Base-by-base conservation (phyloP, 2,329 filamentous ascomycete species). In the Penicillium thymicola region DNA sequence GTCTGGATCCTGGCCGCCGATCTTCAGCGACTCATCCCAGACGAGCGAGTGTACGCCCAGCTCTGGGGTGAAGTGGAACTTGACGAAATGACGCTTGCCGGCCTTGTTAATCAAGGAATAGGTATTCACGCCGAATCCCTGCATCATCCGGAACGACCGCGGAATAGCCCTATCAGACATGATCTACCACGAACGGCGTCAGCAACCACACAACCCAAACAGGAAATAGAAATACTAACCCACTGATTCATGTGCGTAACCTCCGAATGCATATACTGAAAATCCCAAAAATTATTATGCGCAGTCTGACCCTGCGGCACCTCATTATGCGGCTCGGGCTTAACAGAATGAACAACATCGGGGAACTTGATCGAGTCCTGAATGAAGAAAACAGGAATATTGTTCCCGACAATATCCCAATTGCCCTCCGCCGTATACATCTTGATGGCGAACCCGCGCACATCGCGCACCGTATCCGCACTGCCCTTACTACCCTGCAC, bases 401-500 rank as follows among this genome's bases (percentile, higher is more conserved):
- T 75, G 51, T 76, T 75, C 11, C 73, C 73, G 6, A 76, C 73
- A 45, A 76, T 70, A 60, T 76, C 72, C 85, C 86, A 90, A 64
- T 89, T 91, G 4, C 89, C 89, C 65, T 92, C 89, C 0, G 88
- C 76, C 0, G 89, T 92, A 69, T 92, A 92, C 66, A 90, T 85
- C 72, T 90, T 90, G 60, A 90, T 74, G 0, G 89, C 89, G 61
- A 93, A 94, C 1, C 90, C 89, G 37, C 89, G 84, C 2, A 92
- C 88, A 77, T 94, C 89, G n/a, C 90, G 84, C 1, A 92, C 89
- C 0, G 89, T 92, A 69, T 94, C 90, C 6, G 89, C 88, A 50
- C 86, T 89, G 13, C 89, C 90, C 34, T 86, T 82, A 68, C 85
- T 89, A 7, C 88, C 89, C 2, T 89, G 79, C 0, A 90, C 89